Conservation (phyloP, 768 basidiomycete species). For the Tricholoma hemisulphureum region DNA sequence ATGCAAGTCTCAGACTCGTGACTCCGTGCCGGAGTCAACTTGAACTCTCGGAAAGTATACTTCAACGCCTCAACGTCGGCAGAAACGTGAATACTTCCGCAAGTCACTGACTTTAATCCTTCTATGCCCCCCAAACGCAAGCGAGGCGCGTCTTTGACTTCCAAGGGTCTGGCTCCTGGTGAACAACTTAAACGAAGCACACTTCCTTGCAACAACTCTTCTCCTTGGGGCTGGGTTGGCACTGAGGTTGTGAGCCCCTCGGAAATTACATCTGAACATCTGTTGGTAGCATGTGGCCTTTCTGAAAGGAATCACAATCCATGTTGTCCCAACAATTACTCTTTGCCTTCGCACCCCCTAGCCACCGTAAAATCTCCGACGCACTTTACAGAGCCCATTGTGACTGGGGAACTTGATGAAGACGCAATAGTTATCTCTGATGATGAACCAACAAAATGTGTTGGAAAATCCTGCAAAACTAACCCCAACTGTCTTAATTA, state of each 20-base stretch:
- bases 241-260: constrained; percentile 55
- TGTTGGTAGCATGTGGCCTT: constrained; percentile 66
- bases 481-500: constrained; percentile 90
- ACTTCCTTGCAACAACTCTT: constrained; percentile 42
- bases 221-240: constrained; percentile 82
- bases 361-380: constrained; percentile 8
- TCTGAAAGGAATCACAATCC: constrained; percentile 47
- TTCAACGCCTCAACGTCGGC: neutral
- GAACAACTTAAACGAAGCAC: constrained; percentile 61
- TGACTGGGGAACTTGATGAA: constrained; percentile 49
- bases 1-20: too few relatives aligned
- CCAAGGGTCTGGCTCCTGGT: constrained; percentile 57
- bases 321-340: constrained; percentile 61
- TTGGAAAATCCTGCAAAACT: constrained; percentile 60
- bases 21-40: too few relatives aligned
- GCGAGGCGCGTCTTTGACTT: constrained; percentile 43
- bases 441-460: constrained; percentile 56
- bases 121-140: constrained; percentile 61
- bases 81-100: constrained; percentile 3
- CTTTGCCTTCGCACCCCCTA: constrained; percentile 18
- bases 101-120: constrained; percentile 8
- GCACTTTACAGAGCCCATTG: constrained; percentile 1
- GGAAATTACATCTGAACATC: constrained; percentile 67
- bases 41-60: neutral
- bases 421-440: constrained; percentile 73